Base-by-base conservation (phyloP, 768 basidiomycete species). In the Naematelia aurantialba region DNA sequence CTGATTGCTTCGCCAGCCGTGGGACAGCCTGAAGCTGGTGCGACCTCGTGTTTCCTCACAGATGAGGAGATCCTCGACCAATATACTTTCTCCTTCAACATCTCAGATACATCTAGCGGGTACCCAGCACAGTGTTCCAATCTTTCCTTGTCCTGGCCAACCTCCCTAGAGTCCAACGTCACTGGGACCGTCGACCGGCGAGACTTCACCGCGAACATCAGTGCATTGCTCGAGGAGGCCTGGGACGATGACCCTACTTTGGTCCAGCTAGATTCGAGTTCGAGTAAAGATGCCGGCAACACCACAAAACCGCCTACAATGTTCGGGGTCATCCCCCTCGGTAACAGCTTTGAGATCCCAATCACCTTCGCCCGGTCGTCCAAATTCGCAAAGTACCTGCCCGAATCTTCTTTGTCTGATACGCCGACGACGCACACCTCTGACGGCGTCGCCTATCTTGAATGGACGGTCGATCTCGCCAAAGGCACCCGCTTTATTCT, bases 261-360 rank as follows among this genome's bases (percentile, higher is more conserved):
- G 19, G 52, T 3, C 56, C 19, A 59, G 17, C 42, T 39, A 12
- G 66, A 58, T 42, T 67, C 65, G 10, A 63, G 63, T 5, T 65
- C 62, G n/a, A 58, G 61, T 29, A 51, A 63, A 14, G 50, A 59
- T 39, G 29, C 21, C 11, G 71, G 71, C 21, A 73, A 73, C 42
- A 73, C 72, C 0, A 73, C 69, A 10, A 45, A 64, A 22, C 72
- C 72, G 11, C 72, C 72, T 10, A 68, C 69, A 5, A 65, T 73
- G 61, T 73, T 73, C 52, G 72, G 72, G 3, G 63, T 73, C 55
- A 73, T 73, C 45, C 72, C 72, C 1, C 55, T 73, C 4, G 72
- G 72, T 13, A 73, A 73, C 45, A 67, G 67, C 5, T 73, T 73
- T 60, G 57, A 49, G 8, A 69, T 73, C 10, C 72, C 72, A 3